A percentile compares a stretch with the other conserved stretches of the same genome.
These are phyloP conservation scores for Wickerhamiella azymoides DNA, from an alignment of 805 yeast species.

Conservation along the genomic window DNA sequence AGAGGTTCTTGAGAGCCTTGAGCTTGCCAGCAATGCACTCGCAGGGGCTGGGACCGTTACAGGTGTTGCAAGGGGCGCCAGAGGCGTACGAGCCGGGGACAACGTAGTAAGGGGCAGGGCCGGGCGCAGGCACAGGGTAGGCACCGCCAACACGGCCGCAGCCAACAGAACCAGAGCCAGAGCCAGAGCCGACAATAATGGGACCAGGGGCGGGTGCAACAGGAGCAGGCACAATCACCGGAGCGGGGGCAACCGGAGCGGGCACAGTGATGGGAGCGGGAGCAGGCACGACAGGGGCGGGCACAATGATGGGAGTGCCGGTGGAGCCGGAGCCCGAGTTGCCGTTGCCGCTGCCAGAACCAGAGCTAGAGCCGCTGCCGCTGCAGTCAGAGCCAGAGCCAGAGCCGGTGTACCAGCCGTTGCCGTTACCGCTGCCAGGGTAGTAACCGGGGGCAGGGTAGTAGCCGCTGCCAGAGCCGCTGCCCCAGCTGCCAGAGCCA, in stretches of 20 bases:
- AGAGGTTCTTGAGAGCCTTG: neutral
- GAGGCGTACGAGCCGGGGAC: neutral
- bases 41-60: slow-evolving; percentile 3
- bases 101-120: neutral
- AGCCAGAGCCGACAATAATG: neutral
- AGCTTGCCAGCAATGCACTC: neutral
- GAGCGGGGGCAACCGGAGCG: neutral
- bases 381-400: neutral
- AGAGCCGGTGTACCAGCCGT: neutral
- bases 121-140: neutral
- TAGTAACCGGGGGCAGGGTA: neutral
- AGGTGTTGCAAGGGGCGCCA: neutral
- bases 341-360: neutral
- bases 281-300: neutral
- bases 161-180: neutral
- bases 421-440: neutral
- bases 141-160: neutral
- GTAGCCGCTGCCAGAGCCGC: neutral
- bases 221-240: neutral
- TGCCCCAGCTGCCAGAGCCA: neutral
- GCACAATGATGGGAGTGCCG: neutral
- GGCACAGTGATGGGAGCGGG: neutral
- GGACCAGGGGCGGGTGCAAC: neutral
- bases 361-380: neutral
- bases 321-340: too few species aligned